Base-by-base conservation (phyloP, 2,329 filamentous ascomycete genomes). In the Monilinia aucupariae region DNA sequence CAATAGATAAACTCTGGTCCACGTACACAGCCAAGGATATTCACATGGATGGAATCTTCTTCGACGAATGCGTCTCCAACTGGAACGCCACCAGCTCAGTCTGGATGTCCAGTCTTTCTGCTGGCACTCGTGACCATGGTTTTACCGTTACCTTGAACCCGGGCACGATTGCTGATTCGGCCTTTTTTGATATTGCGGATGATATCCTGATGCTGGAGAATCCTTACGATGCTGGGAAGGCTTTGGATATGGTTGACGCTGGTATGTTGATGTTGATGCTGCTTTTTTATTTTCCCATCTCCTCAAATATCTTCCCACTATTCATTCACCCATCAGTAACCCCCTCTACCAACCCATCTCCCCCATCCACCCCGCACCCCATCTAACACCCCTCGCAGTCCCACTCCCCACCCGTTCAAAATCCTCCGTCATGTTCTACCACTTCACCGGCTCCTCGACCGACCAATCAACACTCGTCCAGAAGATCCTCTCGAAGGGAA, bases 1-100 rank as follows among this genome's bases (percentile, higher is more conserved):
- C 2, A 30, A 34, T 10, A 61, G 59, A 61, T 22, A 47, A 54
- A 7, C 20, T 25, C 49, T 61, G 59, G 59, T 15, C 39, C 15
- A 37, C 25, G 2, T 25, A 54, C 48, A 7, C 34, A 0, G 1
- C 12, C 17, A 10, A 34, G 17, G 27, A 43, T 10, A 47, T 54
- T 20, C 37, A 27, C 2, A 34, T 61, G 12, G 4, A 7, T 1
- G 59, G 59, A 13, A 52, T 61, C 12, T 61, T 61, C 49, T 53
- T 61, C 49, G 49, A 61, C 30, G 48, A 54, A 27, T 22, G 30
- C 25, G 25, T 54, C 25, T 13, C 25, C 3, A 32, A 27, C n/a
- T 53, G 37, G 34, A 47, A 30, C 9, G 2, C 8, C 17, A 45
- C 22, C 17, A 22, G 22, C 15, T 54, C 50, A 8, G 2, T 8